phyloP scores from a whole-genome alignment of 495 filamentous ascomycete species.

The Aspergillus heteromorphus region DNA sequence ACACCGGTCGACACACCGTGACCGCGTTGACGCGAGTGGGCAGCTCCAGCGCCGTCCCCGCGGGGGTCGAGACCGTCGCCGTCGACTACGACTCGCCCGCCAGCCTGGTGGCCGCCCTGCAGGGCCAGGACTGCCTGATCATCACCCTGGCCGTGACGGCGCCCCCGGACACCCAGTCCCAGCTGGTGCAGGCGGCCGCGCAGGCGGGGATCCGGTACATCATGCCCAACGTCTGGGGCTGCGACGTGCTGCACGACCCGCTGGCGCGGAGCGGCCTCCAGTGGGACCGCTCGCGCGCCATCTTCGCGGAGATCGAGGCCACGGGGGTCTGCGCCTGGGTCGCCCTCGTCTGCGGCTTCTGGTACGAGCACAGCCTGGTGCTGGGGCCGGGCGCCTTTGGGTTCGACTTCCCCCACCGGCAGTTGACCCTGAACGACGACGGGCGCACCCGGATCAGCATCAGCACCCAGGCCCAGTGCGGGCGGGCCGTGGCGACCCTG shows the following conservation, averaged over 20 bases:
- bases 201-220: slow-evolving; percentile 56
- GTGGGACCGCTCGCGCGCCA: not conserved
- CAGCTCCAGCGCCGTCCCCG: slow-evolving; percentile 34
- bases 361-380: slow-evolving; percentile 49
- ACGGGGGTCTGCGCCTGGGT: slow-evolving; percentile 47
- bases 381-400: slow-evolving; percentile 28
- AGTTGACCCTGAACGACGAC: slow-evolving; percentile 43
- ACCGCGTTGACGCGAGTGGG: slow-evolving; percentile 47
- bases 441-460: slow-evolving; percentile 34
- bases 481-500: slow-evolving; percentile 38
- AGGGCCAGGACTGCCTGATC: slow-evolving; percentile 52
- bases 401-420: slow-evolving; percentile 37
- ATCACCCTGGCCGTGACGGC: slow-evolving; percentile 48
- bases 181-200: slow-evolving; percentile 55
- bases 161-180: slow-evolving; percentile 34
- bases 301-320: slow-evolving; percentile 32
- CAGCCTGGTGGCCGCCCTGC: slow-evolving; percentile 42
- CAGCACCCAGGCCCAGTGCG: slow-evolving; percentile 42
- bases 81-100: slow-evolving; percentile 45
- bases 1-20: slow-evolving; percentile 45
- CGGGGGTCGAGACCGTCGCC: slow-evolving; percentile 33
- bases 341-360: slow-evolving; percentile 40
- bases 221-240: slow-evolving; percentile 55
- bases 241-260: slow-evolving; percentile 31
- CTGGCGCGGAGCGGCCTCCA: slow-evolving; percentile 30